Conservation (phyloP, 2,329 filamentous ascomycete genomes). For the Dothidotthia symphoricarpi region DNA sequence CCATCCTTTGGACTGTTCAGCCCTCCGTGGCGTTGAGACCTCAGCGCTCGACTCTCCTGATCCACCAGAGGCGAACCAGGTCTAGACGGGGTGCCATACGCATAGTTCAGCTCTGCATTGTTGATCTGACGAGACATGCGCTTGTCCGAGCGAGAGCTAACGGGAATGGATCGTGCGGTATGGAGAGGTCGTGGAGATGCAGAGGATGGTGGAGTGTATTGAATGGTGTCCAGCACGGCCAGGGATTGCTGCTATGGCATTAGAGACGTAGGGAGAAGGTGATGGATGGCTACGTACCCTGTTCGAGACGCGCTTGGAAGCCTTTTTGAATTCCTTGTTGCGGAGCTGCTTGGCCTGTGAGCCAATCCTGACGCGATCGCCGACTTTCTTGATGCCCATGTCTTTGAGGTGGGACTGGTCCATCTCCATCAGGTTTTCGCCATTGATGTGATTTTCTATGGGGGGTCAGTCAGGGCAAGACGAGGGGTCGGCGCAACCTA, state of each 20-base stretch:
- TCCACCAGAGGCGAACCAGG: constrained; percentile 70
- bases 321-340: constrained; percentile 50
- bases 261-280: background rate
- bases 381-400: constrained; percentile 97
- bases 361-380: constrained; percentile 83
- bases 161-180: constrained; percentile 49
- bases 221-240: constrained; percentile 69
- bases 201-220: constrained; percentile 61
- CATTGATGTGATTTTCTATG: constrained; percentile 87
- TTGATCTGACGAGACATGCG: constrained; percentile 50
- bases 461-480: constrained; percentile 14
- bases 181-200: constrained; percentile 64
- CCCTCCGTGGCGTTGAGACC: constrained; percentile 60
- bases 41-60: constrained; percentile 51
- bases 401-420: constrained; percentile 95
- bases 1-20: constrained; percentile 57
- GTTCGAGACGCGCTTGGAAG: constrained; percentile 66
- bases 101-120: constrained; percentile 44
- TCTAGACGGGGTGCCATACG: constrained; percentile 55
- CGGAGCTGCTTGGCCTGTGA: constrained; percentile 52
- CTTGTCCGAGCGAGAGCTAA: constrained; percentile 48
- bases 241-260: constrained; percentile 69
- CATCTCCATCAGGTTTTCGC: constrained; percentile 93
- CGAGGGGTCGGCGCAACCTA: constrained; percentile 25
- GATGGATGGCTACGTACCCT: constrained; percentile 56